Conservation (phyloP, 1,284 basidiomycete species). For the Cryptococcus amylolentus region DNA sequence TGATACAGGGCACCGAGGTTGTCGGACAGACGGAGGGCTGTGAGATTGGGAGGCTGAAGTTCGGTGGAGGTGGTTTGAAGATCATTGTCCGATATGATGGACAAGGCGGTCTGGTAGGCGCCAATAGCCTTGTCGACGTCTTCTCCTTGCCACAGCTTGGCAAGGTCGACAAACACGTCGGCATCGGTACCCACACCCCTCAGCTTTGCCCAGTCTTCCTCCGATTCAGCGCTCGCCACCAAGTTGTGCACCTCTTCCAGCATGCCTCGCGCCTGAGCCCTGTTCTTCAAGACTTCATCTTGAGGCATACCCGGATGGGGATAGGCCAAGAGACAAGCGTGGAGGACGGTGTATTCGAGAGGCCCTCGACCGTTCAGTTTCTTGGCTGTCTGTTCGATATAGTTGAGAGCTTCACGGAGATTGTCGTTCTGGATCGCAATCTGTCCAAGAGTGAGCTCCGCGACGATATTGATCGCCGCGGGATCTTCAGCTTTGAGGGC, state of each 20-base stretch:
- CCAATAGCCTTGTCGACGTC: slow-evolving; percentile 67
- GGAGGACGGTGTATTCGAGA: slow-evolving; percentile 77
- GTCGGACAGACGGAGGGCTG: slow-evolving; percentile 59
- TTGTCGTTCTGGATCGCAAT: slow-evolving; percentile 75
- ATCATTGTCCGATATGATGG: slow-evolving; percentile 48
- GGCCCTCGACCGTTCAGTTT: slow-evolving; percentile 46
- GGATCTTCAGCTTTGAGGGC: slow-evolving; percentile 69
- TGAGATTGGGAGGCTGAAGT: slow-evolving; percentile 22
- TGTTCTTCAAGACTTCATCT: slow-evolving; percentile 68
- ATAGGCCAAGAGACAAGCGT: slow-evolving; percentile 78
- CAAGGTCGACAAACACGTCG: slow-evolving; percentile 81
- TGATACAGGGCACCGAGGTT: slow-evolving; percentile 77
- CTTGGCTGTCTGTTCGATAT: slow-evolving; percentile 67
- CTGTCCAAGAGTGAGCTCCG: slow-evolving; percentile 79
- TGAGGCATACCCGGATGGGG: slow-evolving; percentile 72
- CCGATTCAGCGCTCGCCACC: slow-evolving; percentile 54
- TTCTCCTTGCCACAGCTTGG: slow-evolving; percentile 78
- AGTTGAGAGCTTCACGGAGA: slow-evolving; percentile 60
- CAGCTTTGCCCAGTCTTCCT: slow-evolving; percentile 50
- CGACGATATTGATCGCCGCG: slow-evolving; percentile 59
- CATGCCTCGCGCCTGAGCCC: slow-evolving; percentile 68
- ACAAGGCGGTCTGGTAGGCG: slow-evolving; percentile 69
- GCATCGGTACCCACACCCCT: slow-evolving; percentile 67
- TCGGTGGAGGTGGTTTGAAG: slow-evolving; percentile 10
- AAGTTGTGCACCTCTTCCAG: slow-evolving; percentile 71